Base-by-base conservation (phyloP, 1,284 basidiomycete genomes). In the Spongispora temasekensis region DNA sequence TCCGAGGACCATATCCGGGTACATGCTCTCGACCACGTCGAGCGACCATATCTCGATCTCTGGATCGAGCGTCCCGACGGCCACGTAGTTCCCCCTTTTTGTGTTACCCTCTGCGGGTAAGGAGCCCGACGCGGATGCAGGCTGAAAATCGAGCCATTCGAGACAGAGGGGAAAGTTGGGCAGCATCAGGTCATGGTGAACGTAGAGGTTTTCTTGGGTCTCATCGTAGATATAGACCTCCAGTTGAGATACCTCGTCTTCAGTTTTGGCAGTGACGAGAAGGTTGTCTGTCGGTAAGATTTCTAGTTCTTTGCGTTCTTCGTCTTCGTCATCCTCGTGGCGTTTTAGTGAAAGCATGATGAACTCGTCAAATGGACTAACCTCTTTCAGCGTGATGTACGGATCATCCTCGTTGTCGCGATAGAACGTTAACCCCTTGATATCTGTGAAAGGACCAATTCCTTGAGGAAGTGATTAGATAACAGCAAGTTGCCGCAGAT, bases 21-120 rank as follows among this genome's bases (percentile, higher is more conserved):
- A 99, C 80, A 98, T 90, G 12, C 94, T 89, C 70, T 99, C 97
- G 57, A 99, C 84, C 27, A 91, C 83, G 73, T 99, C 96, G 65
- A 98, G 84, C 48, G 93, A 95, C 95, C 97, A 99, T 67, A 99
- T 95, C 77, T 99, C 97, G 68, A 99, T 98, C 71, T 97, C 95
- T 17, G 97, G 97, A 68, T 99, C 97, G 67, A 99, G 89, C 4
- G 95, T 97, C 12, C 96, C 97, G 17, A 99, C 96, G 2, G 97
- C 97, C 66, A 99, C 89, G 75, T 92, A 98, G 77, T 91, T 97
- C 32, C 97, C 97, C 62, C 85, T 82, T 64, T 79, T 80, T 15
- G 75, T 71, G 25, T 76, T 67, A 1, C 55, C 60, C 1, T 65
- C 63, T 5, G 32, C 52, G 2, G 58, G 35, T 35, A 40, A 56